phyloP scores from a whole-genome alignment of 169 alveolate genomes.

The Plasmodium knowlesi region DNA sequence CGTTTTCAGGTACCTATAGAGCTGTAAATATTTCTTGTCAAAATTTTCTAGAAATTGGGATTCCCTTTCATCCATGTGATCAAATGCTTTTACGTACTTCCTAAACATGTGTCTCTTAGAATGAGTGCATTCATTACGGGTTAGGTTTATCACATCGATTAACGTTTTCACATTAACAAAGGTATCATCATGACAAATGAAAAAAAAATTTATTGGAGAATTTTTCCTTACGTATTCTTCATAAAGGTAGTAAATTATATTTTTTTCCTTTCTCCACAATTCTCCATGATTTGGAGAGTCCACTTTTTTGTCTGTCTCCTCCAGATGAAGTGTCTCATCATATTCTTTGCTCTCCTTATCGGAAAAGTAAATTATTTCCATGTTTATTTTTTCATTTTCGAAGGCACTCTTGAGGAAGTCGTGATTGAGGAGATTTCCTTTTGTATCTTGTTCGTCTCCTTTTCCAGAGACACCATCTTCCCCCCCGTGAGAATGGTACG shows the following conservation, averaged over 20 bases:
- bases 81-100: constrained; percentile 25
- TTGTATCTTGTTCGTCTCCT: background rate
- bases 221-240: constrained; percentile 54
- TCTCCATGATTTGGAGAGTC: background rate
- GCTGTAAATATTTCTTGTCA: background rate
- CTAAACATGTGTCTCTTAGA: constrained; percentile 41
- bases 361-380: constrained; percentile 25
- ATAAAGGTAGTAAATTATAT: constrained; percentile 42
- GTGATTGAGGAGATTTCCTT: background rate
- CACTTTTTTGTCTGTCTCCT: background rate
- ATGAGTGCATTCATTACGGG: constrained; percentile 54
- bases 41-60: constrained; percentile 13
- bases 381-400: constrained; percentile 14
- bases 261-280: constrained; percentile 9
- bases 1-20: constrained; percentile 24
- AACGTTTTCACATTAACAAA: constrained; percentile 56
- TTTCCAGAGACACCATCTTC: background rate
- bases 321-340: constrained; percentile 10
- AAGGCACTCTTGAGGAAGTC: constrained; percentile 37
- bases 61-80: constrained; percentile 21
- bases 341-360: constrained; percentile 24
- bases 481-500: background rate
- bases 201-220: constrained; percentile 21
- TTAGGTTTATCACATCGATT: constrained; percentile 65
- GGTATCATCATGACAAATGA: constrained; percentile 48